phyloP scores from a whole-genome alignment of 2,329 filamentous ascomycete species.

The Aspergillus sp. region DNA sequence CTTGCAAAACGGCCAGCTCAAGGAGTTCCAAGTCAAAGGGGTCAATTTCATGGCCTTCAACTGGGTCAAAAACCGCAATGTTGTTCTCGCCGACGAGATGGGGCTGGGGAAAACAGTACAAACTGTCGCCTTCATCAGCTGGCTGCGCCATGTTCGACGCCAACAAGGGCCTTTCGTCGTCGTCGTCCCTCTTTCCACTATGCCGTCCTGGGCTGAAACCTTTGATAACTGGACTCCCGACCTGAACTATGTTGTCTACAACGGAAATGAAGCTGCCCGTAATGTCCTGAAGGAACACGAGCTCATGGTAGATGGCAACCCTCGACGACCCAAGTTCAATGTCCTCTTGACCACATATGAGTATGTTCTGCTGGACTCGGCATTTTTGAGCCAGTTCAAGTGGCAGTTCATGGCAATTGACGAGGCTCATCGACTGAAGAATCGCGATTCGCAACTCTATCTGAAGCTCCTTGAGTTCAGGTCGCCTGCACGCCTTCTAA shows the following conservation, averaged over 20 bases:
- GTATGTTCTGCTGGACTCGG: conserved; percentile 84
- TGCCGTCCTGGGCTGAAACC: conserved; percentile 97
- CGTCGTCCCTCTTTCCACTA: conserved; percentile 95
- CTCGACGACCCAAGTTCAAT: conserved; percentile 91
- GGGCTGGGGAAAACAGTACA: conserved; percentile 97
- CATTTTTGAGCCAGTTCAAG: conserved; percentile 86
- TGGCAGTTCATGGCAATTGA: conserved; percentile 98
- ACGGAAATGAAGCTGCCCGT: conserved; percentile 84
- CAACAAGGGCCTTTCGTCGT: conserved; percentile 97
- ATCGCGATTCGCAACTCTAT: conserved; percentile 92
- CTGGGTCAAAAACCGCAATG: conserved; percentile 92
- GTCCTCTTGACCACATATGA: conserved; percentile 98
- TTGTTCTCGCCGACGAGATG: conserved; percentile 98
- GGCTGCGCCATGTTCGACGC: conserved; percentile 84
- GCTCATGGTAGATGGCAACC: conserved; percentile 81
- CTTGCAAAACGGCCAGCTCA: conserved; percentile 80
- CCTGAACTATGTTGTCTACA: conserved; percentile 95
- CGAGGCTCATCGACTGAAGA: conserved; percentile 95
- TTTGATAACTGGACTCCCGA: conserved; percentile 97
- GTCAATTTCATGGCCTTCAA: conserved; percentile 96
- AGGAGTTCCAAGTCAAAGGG: conserved; percentile 91
- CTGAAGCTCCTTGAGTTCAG: conserved; percentile 82
- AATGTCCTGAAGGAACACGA: conserved; percentile 90
- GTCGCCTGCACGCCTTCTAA: conserved; percentile 84
- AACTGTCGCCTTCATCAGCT: conserved; percentile 95